Evolutionary conservation across 495 filamentous ascomycete genomes (phyloP).

Genomic region (Hypoxylon rickii): DNA sequence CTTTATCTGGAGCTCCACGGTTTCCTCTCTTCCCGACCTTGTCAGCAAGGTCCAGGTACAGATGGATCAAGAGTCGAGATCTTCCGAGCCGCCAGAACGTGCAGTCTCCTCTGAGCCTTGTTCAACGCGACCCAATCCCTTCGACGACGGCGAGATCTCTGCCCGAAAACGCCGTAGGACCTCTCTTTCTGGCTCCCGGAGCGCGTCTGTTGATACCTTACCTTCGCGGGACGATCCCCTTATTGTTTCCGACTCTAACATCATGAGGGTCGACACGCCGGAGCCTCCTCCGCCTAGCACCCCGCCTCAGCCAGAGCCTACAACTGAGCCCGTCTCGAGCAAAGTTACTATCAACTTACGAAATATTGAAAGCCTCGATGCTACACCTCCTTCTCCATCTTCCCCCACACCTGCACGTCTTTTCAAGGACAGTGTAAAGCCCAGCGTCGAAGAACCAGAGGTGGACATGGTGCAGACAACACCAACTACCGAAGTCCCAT

Average conservation of each 20-base stretch:
- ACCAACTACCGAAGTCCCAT: conserved; percentile 34
- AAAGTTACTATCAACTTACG: conserved; percentile 60
- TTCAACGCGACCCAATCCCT: conserved; percentile 61
- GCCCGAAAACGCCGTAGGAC: conserved; percentile 59
- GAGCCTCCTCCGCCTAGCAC: conserved; percentile 46
- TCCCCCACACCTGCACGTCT: conserved; percentile 46
- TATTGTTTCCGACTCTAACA: conserved; percentile 36
- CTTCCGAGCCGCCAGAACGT: conserved; percentile 58
- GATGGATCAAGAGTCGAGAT: conserved; percentile 59
- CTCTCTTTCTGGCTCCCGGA: conserved; percentile 47
- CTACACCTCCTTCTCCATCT: conserved; percentile 50
- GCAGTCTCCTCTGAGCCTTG: conserved; percentile 63
- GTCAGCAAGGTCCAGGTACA: conserved; percentile 43
- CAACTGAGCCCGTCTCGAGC: conserved; percentile 48
- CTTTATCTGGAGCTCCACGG: conserved; percentile 41
- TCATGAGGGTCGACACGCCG: conserved; percentile 48
- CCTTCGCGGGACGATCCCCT: conserved; percentile 33
- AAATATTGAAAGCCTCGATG: conserved; percentile 46
- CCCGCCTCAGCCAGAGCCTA: conserved; percentile 40
- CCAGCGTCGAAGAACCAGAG: conserved; percentile 50
- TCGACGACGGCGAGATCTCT: conserved; percentile 56
- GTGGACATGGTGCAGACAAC: conserved; percentile 40
- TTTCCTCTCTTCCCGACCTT: conserved; percentile 18
- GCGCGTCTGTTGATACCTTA: conserved; percentile 47
- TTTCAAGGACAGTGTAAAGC: conserved; percentile 37